These are phyloP conservation scores for Letharia lupina DNA, from an alignment of 495 filamentous ascomycete genomes.

Conservation along the genomic window DNA sequence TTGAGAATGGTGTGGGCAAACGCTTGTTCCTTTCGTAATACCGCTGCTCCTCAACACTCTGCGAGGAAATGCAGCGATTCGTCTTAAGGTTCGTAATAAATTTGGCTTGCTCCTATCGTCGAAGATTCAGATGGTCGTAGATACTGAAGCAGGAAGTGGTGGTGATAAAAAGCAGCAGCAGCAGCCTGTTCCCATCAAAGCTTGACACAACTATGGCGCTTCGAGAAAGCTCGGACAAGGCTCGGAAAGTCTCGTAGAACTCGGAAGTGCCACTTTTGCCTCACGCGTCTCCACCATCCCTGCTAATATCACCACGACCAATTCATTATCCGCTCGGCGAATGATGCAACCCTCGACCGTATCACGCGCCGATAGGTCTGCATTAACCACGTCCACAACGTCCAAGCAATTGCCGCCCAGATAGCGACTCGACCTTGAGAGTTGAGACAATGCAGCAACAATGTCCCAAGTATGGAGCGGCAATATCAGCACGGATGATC, in stretches of 20 bases:
- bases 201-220: not conserved
- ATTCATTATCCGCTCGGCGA: not conserved
- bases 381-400: not conserved
- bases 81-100: not conserved
- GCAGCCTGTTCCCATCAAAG: not conserved
- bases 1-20: not conserved
- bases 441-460: not conserved
- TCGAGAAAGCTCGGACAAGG: not conserved
- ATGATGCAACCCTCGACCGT: not conserved
- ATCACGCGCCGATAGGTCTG: not conserved
- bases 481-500: slow-evolving; percentile 8
- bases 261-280: not conserved
- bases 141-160: not conserved
- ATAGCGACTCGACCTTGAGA: not conserved
- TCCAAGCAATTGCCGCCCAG: not conserved
- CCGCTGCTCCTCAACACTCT: not conserved
- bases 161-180: not conserved
- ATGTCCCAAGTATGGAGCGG: slow-evolving; percentile 17
- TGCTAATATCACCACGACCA: not conserved
- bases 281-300: not conserved
- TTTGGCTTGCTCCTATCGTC: not conserved
- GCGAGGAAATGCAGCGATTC: not conserved
- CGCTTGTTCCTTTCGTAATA: not conserved
- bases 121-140: not conserved
- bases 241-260: not conserved